A percentile compares a stretch with the other conserved stretches of the same genome.
phyloP scores from a whole-genome alignment of 495 filamentous ascomycete species.

The Oidiodendron maius region DNA sequence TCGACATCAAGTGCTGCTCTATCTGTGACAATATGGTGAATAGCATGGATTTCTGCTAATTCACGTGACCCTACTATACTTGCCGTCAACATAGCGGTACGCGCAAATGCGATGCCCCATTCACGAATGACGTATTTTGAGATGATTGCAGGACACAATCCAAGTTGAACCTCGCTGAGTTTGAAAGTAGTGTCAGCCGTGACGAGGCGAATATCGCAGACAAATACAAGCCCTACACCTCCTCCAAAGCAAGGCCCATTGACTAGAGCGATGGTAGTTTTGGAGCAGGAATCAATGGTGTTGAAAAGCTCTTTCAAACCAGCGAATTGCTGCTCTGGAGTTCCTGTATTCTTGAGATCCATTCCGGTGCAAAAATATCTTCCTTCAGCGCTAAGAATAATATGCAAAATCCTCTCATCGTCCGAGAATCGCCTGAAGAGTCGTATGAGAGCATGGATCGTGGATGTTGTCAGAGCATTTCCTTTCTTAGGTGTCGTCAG shows the following conservation, averaged over 20 bases:
- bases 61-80: conserved; percentile 22
- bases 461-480: conserved; percentile 27
- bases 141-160: conserved; percentile 27
- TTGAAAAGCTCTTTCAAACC: conserved; percentile 1
- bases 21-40: neutral
- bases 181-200: conserved; percentile 21
- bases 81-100: conserved; percentile 29
- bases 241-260: conserved; percentile 36
- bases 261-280: conserved; percentile 31
- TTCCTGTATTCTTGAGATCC: conserved; percentile 28
- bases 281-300: conserved; percentile 26
- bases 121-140: conserved; percentile 30
- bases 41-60: neutral
- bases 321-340: neutral
- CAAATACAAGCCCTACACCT: conserved; percentile 32
- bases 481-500: conserved; percentile 31
- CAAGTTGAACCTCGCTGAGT: conserved; percentile 30
- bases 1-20: too few species aligned
- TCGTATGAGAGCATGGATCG: conserved; percentile 24
- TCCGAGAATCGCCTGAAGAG: conserved; percentile 18
- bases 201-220: conserved; percentile 31
- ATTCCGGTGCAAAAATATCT: conserved; percentile 39
- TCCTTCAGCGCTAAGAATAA: conserved; percentile 29
- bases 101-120: conserved; percentile 23
- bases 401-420: conserved; percentile 23